Conservation (phyloP, 2,329 filamentous ascomycete species). For the Thelonectria blattea region DNA sequence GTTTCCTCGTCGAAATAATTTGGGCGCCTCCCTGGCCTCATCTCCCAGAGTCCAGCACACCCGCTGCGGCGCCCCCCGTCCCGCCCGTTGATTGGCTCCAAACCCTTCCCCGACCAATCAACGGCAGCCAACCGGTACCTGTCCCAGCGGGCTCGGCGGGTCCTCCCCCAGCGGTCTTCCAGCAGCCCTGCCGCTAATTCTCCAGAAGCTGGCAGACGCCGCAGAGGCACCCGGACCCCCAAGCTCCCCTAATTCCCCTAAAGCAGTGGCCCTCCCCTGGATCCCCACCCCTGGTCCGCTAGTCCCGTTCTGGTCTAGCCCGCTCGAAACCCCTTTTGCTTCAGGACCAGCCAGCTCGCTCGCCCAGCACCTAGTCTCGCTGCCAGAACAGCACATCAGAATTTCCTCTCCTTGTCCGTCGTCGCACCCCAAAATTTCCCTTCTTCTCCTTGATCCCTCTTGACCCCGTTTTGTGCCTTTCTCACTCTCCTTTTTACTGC, state of each 20-base stretch:
- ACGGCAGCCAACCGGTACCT: conserved; percentile 12
- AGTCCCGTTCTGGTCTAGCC: conserved; percentile 37
- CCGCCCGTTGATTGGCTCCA: conserved; percentile 33
- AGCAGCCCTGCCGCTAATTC: conserved; percentile 39
- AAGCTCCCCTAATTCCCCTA: conserved; percentile 14
- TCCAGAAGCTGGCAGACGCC: conserved; percentile 29
- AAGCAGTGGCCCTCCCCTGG: conserved; percentile 22
- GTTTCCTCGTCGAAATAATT: conserved; percentile 21
- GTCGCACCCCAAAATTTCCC: conserved; percentile 42
- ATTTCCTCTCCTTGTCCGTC: conserved; percentile 41
- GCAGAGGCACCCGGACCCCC: conserved; percentile 15
- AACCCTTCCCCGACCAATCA: conserved; percentile 31
- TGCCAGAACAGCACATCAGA: conserved; percentile 43
- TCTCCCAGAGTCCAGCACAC: conserved; percentile 33
- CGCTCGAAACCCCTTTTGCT: conserved; percentile 43
- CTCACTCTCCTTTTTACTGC: conserved; percentile 37
- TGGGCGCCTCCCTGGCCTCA: conserved; percentile 27
- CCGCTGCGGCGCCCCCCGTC: conserved; percentile 29
- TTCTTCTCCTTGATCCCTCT: conserved; percentile 31
- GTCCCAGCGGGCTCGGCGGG: conserved; percentile 16
- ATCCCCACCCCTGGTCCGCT: conserved; percentile 23
- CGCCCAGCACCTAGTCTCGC: conserved; percentile 34
- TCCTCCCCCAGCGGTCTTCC: conserved; percentile 24
- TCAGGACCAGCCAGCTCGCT: conserved; percentile 34
- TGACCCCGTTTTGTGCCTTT: conserved; percentile 33